Evolutionary conservation across 306 rosid species (phyloP), one percentile per base, ranked within the genome.

Genomic region (Potentilla sterilis): DNA sequence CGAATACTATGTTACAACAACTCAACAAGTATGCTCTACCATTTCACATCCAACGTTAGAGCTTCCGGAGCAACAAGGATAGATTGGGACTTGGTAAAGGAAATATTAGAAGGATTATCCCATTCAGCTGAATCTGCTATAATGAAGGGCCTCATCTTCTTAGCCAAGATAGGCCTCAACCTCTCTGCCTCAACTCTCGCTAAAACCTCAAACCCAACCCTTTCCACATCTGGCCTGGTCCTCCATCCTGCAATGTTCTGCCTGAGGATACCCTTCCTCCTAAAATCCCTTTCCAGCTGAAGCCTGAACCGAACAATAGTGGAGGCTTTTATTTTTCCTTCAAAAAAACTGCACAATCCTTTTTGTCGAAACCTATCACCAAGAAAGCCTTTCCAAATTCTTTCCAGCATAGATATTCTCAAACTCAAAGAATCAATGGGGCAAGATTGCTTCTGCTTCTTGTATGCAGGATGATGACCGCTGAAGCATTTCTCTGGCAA

Each of bases 41-140:
- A 95, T 81, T 92, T 89, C 74, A 95, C 87, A 84, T 88, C 98
- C 79, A 95, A 81, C 14, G 98, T 95, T 35, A 95, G 88, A 43
- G 98, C 89, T 76, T 92, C 97, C 0, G 97, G 79, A 47, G 97
- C 91, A 72, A 90, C 89, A 68, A 92, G 93, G 54, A 86, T 75
- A 38, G 97, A 89, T 40, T 87, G 85, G 57, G 87, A 80, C 74
- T 88, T 85, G 21, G 97, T 89, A 75, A 87, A 92, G 14, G 97
- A 95, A 77, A 86, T 82, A 85, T 95, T 95, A 0, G 93, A 85
- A 16, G 69, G 69, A 63, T 63, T 63, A 18, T 37, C 89, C 97
- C 93, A 92, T 8, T 90, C 87, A 76, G 81, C 76, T 21, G 98
- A 85, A 81, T 89, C 89, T 38, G 90, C 83, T 75, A 83, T 78